Base-by-base conservation (phyloP, 768 basidiomycete species). In the Lentinula boryana region DNA sequence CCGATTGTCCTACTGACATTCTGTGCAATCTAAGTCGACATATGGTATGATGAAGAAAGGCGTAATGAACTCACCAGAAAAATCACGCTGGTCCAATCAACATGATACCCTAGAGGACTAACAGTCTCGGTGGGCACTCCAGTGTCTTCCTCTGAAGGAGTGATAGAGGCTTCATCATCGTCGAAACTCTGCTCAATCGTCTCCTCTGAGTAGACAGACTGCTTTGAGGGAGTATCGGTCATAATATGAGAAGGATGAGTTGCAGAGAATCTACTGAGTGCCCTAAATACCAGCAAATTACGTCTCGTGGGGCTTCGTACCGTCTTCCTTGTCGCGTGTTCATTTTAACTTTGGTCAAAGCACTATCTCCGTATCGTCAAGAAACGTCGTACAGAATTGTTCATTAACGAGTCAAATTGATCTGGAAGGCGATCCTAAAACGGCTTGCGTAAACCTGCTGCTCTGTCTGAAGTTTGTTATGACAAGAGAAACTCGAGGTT, bases 1-100 rank as follows among this genome's bases (percentile, higher is more conserved):
- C 76, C 76, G 63, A 76, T 72, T 73, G 76, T 76, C 58, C 70
- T 71, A 57, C 72, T 71, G 46, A 73, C 63, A 53, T 75, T 75
- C 74, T 74, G 55, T 10, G 18, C 40, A 48, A 13, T 18, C 46
- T 2, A 41, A 46, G 10, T 18, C n/a, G 18, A 35, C 21, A 32
- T 8, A 16, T n/a, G 13, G 8, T 60, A 43, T n/a, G 10, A 49
- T 5, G 8, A 21, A 10, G 18, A n/a, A 56, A 21, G 43, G 31
- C 18, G 33, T 23, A 8, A 31, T 41, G 38, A 56, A 31, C 58
- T 44, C 27, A 70, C 69, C 64, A 70, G 53, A 57, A 70, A 69
- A 18, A 68, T 58, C 48, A 71, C 69, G 48, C 65, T 67, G n/a
- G 69, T 58, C 59, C 63, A 69, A 63, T 67, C 71, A 52, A 74